Evolutionary conservation across 257 asterid species (phyloP), one percentile per base, ranked within the genome.

Genomic region (Solanum ossicruentum): DNA sequence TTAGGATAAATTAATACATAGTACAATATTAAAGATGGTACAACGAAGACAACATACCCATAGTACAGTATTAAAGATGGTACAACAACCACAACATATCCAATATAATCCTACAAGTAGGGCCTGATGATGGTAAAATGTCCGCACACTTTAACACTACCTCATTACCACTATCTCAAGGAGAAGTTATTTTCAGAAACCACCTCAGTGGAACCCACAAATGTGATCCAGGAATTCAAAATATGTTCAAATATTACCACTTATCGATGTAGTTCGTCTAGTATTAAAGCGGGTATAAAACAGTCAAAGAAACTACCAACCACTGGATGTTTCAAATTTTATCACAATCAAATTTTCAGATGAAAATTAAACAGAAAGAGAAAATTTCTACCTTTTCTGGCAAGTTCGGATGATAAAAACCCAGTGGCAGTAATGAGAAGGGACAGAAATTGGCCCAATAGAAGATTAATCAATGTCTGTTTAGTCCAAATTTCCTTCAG

Each of bases 361-460:
- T n/a, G 15, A 47, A 3, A 8, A 84, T 49, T 7, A 84, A 12
- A 17, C 3, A 77, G 18, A 69, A 13, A 82, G 1, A 12, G 17
- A 73, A 17, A 52, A 61, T 57, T 58, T 5, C 41, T 28, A 92
- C 98, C 99, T 94, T 57, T 89, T 77, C 91, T 92, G 56, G 98
- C 94, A 55, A 96, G 97, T 84, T 95, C 98, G 12, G 99, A 96
- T 51, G 99, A 96, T 60, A 97, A 84, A 88, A 96, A 95, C 36
- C 98, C 99, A 51, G 99, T 96, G 10, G 99, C 93, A 85, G 98
- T 95, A 66, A 96, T 84, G 13, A 96, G 70, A 86, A 96, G 98
- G 28, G 99, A 96, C 20, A 96, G 94, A 71, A 93, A 28, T 84
- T 96, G 99, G 5, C 99, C 99, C 87, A 96, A 88, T 58, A 86